Conservation (phyloP, 345 rosid species). For the Eucalyptus regnans region DNA sequence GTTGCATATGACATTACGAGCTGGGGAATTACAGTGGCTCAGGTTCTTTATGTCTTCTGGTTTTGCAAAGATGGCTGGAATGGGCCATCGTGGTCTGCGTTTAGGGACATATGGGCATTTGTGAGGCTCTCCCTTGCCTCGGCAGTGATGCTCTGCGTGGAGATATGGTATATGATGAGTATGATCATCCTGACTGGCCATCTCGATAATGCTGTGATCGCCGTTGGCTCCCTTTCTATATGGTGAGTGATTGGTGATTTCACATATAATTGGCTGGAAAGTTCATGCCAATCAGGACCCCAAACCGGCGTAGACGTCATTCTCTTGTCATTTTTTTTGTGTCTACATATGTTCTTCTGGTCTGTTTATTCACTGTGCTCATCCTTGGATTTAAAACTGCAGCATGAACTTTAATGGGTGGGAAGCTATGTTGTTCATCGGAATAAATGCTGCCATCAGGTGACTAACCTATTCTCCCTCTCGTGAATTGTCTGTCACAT, state of each 20-base stretch:
- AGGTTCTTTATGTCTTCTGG: slow-evolving; percentile 32
- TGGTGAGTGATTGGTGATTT: slow-evolving; percentile 21
- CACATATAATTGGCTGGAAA: neutral
- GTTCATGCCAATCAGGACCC: neutral
- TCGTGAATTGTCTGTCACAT: neutral
- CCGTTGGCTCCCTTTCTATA: slow-evolving; percentile 69
- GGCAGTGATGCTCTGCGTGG: slow-evolving; percentile 80
- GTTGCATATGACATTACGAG: slow-evolving; percentile 36
- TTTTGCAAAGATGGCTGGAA: slow-evolving; percentile 63
- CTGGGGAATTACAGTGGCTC: slow-evolving; percentile 36
- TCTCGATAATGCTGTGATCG: slow-evolving; percentile 57
- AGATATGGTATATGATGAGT: slow-evolving; percentile 84
- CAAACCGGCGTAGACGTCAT: neutral
- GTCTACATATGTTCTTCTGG: neutral
- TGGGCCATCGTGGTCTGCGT: slow-evolving; percentile 56
- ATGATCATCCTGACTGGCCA: slow-evolving; percentile 59
- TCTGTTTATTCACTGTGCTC: neutral
- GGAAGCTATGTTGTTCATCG: slow-evolving; percentile 77
- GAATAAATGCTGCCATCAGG: slow-evolving; percentile 72
- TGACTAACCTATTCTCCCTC: neutral
- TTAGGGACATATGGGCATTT: slow-evolving; percentile 59
- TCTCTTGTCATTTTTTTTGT: neutral
- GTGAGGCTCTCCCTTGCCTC: slow-evolving; percentile 73
- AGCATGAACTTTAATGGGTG: slow-evolving; percentile 73
- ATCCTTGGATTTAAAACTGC: neutral